Base-by-base conservation (phyloP, 2,329 filamentous ascomycete genomes). In the Botryotinia convoluta region DNA sequence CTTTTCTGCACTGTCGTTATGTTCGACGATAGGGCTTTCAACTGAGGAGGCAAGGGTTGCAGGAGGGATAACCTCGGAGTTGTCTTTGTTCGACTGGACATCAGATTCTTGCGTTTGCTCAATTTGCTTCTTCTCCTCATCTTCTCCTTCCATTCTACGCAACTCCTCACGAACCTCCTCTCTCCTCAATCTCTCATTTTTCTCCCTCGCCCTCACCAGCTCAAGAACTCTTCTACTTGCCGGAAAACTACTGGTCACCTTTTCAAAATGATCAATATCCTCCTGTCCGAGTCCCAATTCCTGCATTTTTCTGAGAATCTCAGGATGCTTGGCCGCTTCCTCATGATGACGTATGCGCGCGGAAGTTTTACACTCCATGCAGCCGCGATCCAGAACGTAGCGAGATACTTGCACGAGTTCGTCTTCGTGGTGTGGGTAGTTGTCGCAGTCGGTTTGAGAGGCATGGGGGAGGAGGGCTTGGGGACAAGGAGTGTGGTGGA, bases 61-160 rank as follows among this genome's bases (percentile, higher is more conserved):
- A 18, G 51, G 1, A 29, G n/a, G 2, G 6, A 54, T 29, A 8
- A 54, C 12, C 3, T 29, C n/a, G 1, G 8, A 1, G 12, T 29
- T 16, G 4, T 54, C 14, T 8, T 0, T 16, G 2, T 16, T 18
- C 0, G n/a, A 29, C 1, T 16, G n/a, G 14, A 16, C 1, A 1
- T 29, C 2, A 0, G 12, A 29, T 29, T n/a, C 51, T 14, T 54
- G 26, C 12, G 35, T 29, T 54, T 7, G 5, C 12, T 18, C 51
- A 18, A 18, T 7, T 6, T 16, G 5, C 1, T n/a, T 16, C 48
- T 16, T 26, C 7, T 1, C 2, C 2, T 14, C 26, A 3, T 29
- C 14, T 7, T 57, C 16, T 4, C 16, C 16, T 0, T 57, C n/a
- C 48, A 14, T 4, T 14, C 26, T n/a, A 0, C 5, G 10, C 22